These are phyloP conservation scores for Diaporthe sp. DNA, from an alignment of 2,329 filamentous ascomycete species.

Conservation along the genomic window DNA sequence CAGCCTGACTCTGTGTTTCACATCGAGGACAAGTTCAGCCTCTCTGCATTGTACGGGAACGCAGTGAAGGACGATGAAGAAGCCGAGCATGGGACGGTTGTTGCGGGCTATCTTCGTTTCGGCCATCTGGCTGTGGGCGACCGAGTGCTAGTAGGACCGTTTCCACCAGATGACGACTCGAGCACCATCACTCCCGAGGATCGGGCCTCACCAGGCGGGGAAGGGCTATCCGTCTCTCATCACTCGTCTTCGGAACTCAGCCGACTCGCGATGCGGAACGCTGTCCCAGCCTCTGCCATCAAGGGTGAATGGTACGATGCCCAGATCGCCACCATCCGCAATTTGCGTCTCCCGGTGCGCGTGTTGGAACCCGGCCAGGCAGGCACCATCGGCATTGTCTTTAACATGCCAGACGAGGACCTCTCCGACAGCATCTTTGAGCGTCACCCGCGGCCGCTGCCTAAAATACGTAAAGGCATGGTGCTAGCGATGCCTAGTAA, in stretches of 20 bases:
- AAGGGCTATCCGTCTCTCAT: slow-evolving; percentile 67
- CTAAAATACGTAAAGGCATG: slow-evolving; percentile 83
- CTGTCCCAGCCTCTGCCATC: slow-evolving; percentile 64
- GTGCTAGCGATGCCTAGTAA: slow-evolving; percentile 76
- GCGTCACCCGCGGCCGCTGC: slow-evolving; percentile 49
- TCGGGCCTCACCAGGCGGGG: slow-evolving; percentile 61
- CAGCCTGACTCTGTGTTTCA: slow-evolving; percentile 81
- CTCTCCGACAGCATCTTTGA: slow-evolving; percentile 49
- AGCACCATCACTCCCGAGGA: slow-evolving; percentile 59
- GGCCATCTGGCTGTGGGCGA: slow-evolving; percentile 85
- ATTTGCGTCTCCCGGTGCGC: slow-evolving; percentile 86
- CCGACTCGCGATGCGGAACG: slow-evolving; percentile 66
- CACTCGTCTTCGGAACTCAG: slow-evolving; percentile 67
- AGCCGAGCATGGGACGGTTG: slow-evolving; percentile 74
- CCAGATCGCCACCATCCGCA: slow-evolving; percentile 87
- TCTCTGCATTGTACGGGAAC: slow-evolving; percentile 74
- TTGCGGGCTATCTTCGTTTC: slow-evolving; percentile 87
- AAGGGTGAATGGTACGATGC: slow-evolving; percentile 85
- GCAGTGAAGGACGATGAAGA: slow-evolving; percentile 57
- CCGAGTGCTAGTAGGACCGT: slow-evolving; percentile 83
- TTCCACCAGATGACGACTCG: slow-evolving; percentile 69
- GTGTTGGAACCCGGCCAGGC: slow-evolving; percentile 85
- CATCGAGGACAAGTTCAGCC: slow-evolving; percentile 89
- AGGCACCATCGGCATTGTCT: slow-evolving; percentile 86
- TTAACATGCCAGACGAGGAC: slow-evolving; percentile 60